Base-by-base conservation (phyloP, 768 basidiomycete species). In the Leucosporidium yakuticum region DNA sequence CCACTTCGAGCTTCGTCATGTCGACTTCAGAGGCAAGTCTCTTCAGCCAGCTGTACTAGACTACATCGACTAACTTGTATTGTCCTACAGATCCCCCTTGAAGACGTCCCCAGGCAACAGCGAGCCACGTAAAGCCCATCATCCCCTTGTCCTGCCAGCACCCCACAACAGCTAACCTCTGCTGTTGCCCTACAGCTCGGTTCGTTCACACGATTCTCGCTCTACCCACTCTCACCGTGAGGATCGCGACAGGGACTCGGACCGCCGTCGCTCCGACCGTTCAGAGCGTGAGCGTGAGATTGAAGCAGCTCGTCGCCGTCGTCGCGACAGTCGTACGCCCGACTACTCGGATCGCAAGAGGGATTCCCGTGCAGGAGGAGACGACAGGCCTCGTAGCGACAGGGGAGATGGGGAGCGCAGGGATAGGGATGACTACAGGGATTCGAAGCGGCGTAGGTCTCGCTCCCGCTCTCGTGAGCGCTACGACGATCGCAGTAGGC, bases 181-280 rank as follows among this genome's bases (percentile, higher is more conserved):
- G 34, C 44, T 36, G 49, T 48, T 11, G 49, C 51, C 4, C 53
- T 31, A n/a, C 53, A 54, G 53, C 53, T 54, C 53, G 53, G 53
- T 54, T 54, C 53, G 53, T n/a, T 54, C 53, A 5, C 53, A 54
- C 14, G 53, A 54, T 27, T 54, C 53, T 54, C 53, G 53, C 53
- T 31, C 25, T 31, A 54, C 53, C 53, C 15, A 27, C 53, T 17
- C 15, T n/a, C n/a, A 54, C 53, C 23, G 25, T 17, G 23, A 25
- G 53, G 53, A 54, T 27, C 53, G 53, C 29, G n/a, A 54, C 53
- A 25, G 53, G 15, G 15, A n/a, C 27, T 29, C 53, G 27, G 12
- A 29, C n/a, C 39, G 39, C n/a, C n/a, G n/a, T n/a, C 39, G 39
- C 39, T 44, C 34, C 6, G 34, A 36, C 5, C 34, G 34, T 36